Base-by-base conservation (phyloP, 805 yeast genomes). In the Yarrowia deformans region DNA sequence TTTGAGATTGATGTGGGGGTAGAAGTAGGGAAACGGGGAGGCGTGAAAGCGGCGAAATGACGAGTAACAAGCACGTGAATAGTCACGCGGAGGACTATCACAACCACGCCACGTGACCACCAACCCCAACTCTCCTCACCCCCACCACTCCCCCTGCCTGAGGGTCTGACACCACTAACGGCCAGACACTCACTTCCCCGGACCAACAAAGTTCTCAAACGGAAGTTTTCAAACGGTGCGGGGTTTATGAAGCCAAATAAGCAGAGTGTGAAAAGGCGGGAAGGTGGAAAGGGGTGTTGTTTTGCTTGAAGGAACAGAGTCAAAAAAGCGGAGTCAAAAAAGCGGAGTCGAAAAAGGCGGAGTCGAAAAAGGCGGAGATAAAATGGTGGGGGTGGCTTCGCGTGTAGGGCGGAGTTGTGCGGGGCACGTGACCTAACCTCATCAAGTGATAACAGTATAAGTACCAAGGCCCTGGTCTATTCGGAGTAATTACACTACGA, bases 201-300 rank as follows among this genome's bases (percentile, higher is more conserved):
- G 52, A 48, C 52, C 14, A 29, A 14, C 18, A 29, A n/a, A 29
- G n/a, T 48, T 48, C 29, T 18, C 16, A 48, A 48, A 48, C 52
- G 52, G 52, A n/a, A 29, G n/a, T 48, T 48, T 48, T 18, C 16
- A 48, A 48, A 48, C 52, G 52, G 52, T 48, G 52, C 52, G 52
- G 52, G 52, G 52, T 48, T 48, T 48, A 42, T 46, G 50, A 23
- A 46, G 50, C 50, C 29, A 19, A 19, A 8, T 6, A 18, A 10
- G 19, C 32, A 13, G 50, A 46, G 32, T 19, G 50, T 46, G 50
- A 46, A 46, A 46, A 23, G 32, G 32, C n/a, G 50, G 19, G 4
- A 23, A 23, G 29, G 29, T 23, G 29, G 4, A 23, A 23, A 23
- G 29, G 29, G 29, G 29, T 23, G 29, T 23, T 23, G 29, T 23